Conservation (phyloP, 139 green algal genomes). For the Closterium sp. region DNA sequence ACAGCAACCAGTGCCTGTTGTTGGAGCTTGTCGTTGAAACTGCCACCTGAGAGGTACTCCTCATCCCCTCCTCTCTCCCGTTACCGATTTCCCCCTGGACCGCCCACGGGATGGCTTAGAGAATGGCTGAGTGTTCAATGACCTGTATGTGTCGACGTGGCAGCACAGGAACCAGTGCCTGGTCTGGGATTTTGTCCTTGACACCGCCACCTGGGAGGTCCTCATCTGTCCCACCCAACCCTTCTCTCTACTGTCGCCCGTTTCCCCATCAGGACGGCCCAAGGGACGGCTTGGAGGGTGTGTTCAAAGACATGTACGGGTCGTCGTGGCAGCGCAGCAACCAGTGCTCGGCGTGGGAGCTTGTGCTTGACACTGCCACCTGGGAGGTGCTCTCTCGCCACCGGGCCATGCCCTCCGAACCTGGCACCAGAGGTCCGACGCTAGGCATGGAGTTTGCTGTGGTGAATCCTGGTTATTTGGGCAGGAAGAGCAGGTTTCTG, state of each 20-base stretch:
- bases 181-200: too few relatives aligned
- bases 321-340: neutral
- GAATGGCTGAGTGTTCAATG: too few relatives aligned
- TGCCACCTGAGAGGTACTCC: constrained; percentile 8
- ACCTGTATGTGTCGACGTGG: too few relatives aligned
- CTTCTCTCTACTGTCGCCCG: neutral
- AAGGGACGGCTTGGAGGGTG: neutral
- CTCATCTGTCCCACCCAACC: too few relatives aligned
- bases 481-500: constrained; percentile 26
- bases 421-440: neutral
- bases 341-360: constrained; percentile 21
- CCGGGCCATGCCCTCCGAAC: neutral
- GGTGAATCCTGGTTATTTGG: neutral
- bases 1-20: constrained; percentile 9
- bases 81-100: neutral
- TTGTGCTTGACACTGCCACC: constrained; percentile 7
- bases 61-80: neutral
- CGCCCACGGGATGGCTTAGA: too few relatives aligned
- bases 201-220: too few relatives aligned
- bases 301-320: constrained; percentile 44
- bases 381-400: constrained; percentile 15
- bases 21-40: constrained; percentile 8
- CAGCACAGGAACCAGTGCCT: too few relatives aligned
- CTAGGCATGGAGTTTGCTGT: constrained; percentile 50
- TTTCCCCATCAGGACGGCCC: neutral